These are phyloP conservation scores for Fraxinus anomala DNA, from an alignment of 257 asterid genomes.

Conservation along the genomic window DNA sequence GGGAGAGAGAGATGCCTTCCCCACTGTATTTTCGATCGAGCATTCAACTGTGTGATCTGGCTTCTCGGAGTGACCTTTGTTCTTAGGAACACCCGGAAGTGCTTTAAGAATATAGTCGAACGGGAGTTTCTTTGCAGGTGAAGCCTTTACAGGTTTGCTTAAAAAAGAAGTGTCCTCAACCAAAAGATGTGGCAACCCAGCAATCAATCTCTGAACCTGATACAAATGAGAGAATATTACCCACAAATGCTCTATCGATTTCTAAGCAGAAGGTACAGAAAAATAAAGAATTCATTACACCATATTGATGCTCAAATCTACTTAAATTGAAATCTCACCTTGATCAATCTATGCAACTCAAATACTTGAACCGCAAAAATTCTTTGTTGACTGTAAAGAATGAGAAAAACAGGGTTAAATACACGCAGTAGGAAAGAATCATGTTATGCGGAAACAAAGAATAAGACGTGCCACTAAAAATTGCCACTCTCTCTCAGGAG, in stretches of 20 bases:
- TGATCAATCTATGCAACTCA: constrained; percentile 86
- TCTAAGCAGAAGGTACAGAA: background rate
- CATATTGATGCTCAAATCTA: background rate
- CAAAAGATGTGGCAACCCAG: constrained; percentile 63
- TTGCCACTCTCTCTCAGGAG: background rate
- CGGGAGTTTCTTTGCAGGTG: constrained; percentile 49
- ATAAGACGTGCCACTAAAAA: background rate
- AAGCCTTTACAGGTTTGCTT: constrained; percentile 43
- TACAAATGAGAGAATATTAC: background rate
- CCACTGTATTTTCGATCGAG: constrained; percentile 61
- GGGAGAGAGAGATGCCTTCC: constrained; percentile 46
- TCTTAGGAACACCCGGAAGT: constrained; percentile 38
- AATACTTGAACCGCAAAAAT: constrained; percentile 89
- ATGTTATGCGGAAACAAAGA: constrained; percentile 12
- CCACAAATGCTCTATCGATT: background rate
- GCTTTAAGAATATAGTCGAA: constrained; percentile 40
- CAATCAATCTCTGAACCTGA: constrained; percentile 81
- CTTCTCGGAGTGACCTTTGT: constrained; percentile 37
- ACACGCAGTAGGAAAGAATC: background rate
- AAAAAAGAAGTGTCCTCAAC: constrained; percentile 47
- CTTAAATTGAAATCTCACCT: constrained; percentile 45
- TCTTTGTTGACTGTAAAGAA: constrained; percentile 75
- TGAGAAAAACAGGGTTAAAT: constrained; percentile 12
- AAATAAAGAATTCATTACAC: background rate
- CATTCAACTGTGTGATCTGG: constrained; percentile 48